phyloP scores from a whole-genome alignment of 2,329 filamentous ascomycete genomes.

The Neofusicoccum umdonicola region DNA sequence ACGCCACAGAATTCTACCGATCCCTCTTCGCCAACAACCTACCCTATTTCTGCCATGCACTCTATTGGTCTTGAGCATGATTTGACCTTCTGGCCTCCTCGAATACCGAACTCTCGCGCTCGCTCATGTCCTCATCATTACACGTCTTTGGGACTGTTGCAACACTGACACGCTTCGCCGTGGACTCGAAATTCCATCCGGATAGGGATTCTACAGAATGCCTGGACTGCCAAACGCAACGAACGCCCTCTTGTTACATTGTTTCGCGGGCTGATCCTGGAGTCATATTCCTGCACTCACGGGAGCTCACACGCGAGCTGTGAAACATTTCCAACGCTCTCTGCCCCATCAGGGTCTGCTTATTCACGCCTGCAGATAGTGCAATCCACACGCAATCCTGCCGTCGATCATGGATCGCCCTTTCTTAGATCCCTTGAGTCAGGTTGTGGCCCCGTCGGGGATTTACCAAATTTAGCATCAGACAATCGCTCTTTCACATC shows the following conservation, averaged over 20 bases:
- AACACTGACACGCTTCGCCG: no score
- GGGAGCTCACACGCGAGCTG: no score
- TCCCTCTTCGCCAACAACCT: not conserved
- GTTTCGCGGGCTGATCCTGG: no score
- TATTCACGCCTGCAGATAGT: not conserved
- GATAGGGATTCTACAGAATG: no score
- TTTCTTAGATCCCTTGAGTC: not conserved
- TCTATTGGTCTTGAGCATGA: not conserved
- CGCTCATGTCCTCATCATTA: not conserved
- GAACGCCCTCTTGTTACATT: no score
- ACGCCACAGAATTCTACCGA: not conserved
- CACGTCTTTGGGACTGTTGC: no score
- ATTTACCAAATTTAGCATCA: not conserved
- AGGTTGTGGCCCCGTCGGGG: not conserved
- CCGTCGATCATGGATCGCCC: conserved; percentile 2
- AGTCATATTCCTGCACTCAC: no score
- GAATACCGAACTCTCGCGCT: not conserved
- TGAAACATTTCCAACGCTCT: no score
- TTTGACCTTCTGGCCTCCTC: conserved; percentile 1
- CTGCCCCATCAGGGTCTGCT: not conserved
- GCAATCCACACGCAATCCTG: not conserved
- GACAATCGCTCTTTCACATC: conserved; percentile 6
- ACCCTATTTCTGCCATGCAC: not conserved
- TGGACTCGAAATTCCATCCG: no score
- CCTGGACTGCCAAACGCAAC: no score